phyloP scores from a whole-genome alignment of 352 stramenopile species.

The Phytophthora rubi region DNA sequence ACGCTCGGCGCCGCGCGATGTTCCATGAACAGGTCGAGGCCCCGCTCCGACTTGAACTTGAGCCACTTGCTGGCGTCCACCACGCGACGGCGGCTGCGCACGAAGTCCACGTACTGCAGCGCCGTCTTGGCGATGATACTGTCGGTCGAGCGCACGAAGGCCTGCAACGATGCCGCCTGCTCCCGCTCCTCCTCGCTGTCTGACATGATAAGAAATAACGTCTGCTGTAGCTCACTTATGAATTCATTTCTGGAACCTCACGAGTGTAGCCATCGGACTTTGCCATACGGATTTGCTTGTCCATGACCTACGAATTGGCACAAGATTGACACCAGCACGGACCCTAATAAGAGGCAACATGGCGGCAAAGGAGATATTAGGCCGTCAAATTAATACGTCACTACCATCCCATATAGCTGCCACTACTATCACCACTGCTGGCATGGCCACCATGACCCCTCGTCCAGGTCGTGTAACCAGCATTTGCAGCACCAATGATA shows the following conservation, averaged over 20 bases:
- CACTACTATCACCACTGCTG: no score
- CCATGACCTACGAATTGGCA: not conserved
- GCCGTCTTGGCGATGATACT: slow-evolving; percentile 61
- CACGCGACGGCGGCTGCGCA: slow-evolving; percentile 41
- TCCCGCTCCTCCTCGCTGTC: slow-evolving; percentile 11
- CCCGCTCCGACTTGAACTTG: slow-evolving; percentile 49
- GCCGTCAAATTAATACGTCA: no score
- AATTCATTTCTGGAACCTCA: not conserved
- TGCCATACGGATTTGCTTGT: no score
- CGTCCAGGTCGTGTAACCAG: no score
- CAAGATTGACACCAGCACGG: no score
- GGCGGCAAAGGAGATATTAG: no score
- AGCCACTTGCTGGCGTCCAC: slow-evolving; percentile 48
- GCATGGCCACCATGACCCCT: no score
- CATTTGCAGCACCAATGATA: no score
- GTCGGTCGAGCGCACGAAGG: slow-evolving; percentile 58
- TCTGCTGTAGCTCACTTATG: not conserved
- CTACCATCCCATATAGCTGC: no score
- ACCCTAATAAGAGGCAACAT: no score
- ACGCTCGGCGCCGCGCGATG: slow-evolving; percentile 14
- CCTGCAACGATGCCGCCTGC: slow-evolving; percentile 33
- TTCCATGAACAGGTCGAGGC: slow-evolving; percentile 64
- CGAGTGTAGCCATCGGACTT: slow-evolving; percentile 17
- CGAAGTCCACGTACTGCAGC: slow-evolving; percentile 56
- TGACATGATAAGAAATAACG: slow-evolving; percentile 8